A percentile compares a stretch with the other conserved stretches of the same genome.
These are phyloP conservation scores for Tolypocladium album DNA, from an alignment of 2,329 filamentous ascomycete species.

Conservation along the genomic window DNA sequence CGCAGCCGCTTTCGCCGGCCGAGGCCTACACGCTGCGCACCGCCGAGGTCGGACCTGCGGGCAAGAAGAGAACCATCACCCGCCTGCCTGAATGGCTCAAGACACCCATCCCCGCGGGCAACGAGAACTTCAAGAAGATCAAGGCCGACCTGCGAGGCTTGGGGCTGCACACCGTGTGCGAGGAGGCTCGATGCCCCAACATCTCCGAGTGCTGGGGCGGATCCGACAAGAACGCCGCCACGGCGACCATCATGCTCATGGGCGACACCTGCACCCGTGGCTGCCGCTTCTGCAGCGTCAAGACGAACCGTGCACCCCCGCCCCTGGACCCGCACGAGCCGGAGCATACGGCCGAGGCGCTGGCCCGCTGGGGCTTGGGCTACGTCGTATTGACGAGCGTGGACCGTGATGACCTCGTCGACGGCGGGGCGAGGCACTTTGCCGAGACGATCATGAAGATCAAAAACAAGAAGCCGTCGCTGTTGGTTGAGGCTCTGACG, in stretches of 20 bases:
- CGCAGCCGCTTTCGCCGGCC: conserved; percentile 31
- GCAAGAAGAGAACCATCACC: conserved; percentile 53
- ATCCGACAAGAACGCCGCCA: conserved; percentile 75
- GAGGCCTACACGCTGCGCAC: conserved; percentile 53
- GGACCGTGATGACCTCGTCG: conserved; percentile 82
- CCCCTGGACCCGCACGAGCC: conserved; percentile 93
- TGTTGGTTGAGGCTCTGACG: conserved; percentile 75
- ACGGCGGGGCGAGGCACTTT: conserved; percentile 83
- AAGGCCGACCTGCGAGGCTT: conserved; percentile 86
- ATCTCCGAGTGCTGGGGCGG: conserved; percentile 98
- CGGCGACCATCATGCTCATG: conserved; percentile 99
- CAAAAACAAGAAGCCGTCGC: conserved; percentile 68
- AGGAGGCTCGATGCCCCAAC: conserved; percentile 94
- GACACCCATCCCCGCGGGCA: conserved; percentile 79
- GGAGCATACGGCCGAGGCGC: conserved; percentile 89
- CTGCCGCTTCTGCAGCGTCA: conserved; percentile 94
- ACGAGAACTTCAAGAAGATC: conserved; percentile 82
- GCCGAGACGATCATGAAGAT: conserved; percentile 91
- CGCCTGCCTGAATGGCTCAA: conserved; percentile 91
- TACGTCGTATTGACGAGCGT: conserved; percentile 94
- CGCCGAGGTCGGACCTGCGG: conserved; percentile 52
- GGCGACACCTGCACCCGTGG: conserved; percentile 95
- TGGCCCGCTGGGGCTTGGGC: conserved; percentile 85
- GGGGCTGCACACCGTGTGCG: conserved; percentile 89
- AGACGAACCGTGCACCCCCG: conserved; percentile 65